Conservation (phyloP, 129 eudicot genomes). For the Mikania micrantha region DNA sequence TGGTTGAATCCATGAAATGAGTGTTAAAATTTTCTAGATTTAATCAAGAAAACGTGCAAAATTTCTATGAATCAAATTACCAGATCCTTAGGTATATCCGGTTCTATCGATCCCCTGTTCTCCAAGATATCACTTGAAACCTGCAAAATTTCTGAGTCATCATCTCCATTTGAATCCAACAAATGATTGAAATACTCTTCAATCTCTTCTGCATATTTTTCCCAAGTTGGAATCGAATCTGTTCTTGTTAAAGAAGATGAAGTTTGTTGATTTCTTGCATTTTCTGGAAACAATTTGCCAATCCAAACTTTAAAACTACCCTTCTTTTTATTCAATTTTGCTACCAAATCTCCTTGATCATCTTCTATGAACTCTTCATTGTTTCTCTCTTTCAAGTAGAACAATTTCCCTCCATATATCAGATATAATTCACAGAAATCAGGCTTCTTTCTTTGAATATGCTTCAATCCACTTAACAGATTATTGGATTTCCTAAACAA, state of each 20-base stretch:
- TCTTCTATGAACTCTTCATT: conserved; percentile 45
- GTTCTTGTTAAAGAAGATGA: conserved; percentile 36
- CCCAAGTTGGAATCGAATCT: conserved; percentile 47
- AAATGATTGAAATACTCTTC: conserved; percentile 53
- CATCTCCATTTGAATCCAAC: conserved; percentile 28
- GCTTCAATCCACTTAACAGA: conserved; percentile 35
- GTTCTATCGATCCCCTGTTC: conserved; percentile 17
- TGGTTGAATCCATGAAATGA: conserved; percentile 14
- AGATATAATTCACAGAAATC: conserved; percentile 58
- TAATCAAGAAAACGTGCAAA: neutral
- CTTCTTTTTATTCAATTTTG: conserved; percentile 32
- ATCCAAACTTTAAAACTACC: conserved; percentile 53
- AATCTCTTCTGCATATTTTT: conserved; percentile 44
- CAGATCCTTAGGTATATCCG: conserved; percentile 29
- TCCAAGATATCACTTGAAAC: conserved; percentile 11
- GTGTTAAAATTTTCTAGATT: neutral
- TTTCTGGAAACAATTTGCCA: conserved; percentile 43
- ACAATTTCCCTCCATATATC: conserved; percentile 53
- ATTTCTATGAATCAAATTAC: conserved; percentile 21
- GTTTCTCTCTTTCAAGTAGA: conserved; percentile 47
- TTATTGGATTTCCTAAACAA: conserved; percentile 42
- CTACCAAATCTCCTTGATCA: conserved; percentile 44
- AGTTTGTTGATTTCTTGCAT: conserved; percentile 22
- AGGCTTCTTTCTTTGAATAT: conserved; percentile 53
- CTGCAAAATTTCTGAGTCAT: conserved; percentile 18